Evolutionary conservation across 345 rosid species (phyloP).

Genomic region (Sisymbrium irio): DNA sequence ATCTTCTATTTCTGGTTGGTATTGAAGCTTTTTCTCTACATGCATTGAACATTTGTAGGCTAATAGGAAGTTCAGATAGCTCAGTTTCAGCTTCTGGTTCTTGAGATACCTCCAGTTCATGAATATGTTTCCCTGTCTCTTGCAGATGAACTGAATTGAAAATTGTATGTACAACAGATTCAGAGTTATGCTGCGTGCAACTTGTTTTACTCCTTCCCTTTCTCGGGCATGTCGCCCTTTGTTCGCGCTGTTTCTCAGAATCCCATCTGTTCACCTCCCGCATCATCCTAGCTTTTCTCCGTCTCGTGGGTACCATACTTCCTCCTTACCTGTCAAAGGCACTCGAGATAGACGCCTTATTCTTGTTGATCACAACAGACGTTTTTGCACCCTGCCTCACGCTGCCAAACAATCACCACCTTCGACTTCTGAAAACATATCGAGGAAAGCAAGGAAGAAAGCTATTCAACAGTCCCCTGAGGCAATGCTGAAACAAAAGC

Average conservation of each 20-base stretch:
- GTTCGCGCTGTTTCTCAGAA: conserved; percentile 32
- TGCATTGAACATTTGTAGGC: not conserved
- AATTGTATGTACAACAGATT: conserved; percentile 1
- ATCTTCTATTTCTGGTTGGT: not conserved
- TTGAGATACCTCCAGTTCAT: not conserved
- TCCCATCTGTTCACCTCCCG: conserved; percentile 31
- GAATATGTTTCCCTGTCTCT: not conserved
- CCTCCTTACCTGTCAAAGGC: conserved; percentile 17
- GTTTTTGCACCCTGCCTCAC: conserved; percentile 40
- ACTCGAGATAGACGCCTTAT: conserved; percentile 22
- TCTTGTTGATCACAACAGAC: conserved; percentile 31
- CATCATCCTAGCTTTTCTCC: conserved; percentile 17
- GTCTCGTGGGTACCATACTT: conserved; percentile 25
- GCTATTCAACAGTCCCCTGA: conserved; percentile 60
- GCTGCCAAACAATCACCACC: conserved; percentile 41
- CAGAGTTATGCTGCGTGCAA: conserved; percentile 45
- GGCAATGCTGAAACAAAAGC: conserved; percentile 45
- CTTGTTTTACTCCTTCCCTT: conserved; percentile 39
- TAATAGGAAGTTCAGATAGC: not conserved
- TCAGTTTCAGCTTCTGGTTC: not conserved
- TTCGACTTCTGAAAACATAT: conserved; percentile 23
- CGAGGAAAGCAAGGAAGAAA: conserved; percentile 52
- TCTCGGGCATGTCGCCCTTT: conserved; percentile 30
- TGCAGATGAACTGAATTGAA: conserved; percentile 23
- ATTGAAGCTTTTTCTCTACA: not conserved